Evolutionary conservation across 1,284 basidiomycete species (phyloP), one percentile per base, ranked within the genome.

Genomic region (Spongiforma sp.): DNA sequence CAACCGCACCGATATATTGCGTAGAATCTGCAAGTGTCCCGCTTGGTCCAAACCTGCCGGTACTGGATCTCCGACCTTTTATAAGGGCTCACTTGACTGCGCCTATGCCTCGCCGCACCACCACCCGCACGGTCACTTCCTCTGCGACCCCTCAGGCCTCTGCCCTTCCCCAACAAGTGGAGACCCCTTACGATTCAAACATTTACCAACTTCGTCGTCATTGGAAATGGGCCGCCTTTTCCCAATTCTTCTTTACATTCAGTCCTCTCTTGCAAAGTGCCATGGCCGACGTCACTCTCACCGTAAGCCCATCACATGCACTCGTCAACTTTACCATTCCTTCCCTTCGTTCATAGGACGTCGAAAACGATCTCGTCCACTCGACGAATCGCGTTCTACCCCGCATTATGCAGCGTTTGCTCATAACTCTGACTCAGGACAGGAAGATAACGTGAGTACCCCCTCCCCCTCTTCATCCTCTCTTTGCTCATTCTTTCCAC

Each of bases 221-320:
- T 63, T 93, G 92, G 91, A 92, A 91, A 81, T 94, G 92, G 92
- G 93, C 92, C 15, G 89, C 89, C 30, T 89, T 93, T 75, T 85
- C 86, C 77, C 91, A 94, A 75, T 93, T 93, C 82, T 89, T 91
- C 81, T 88, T 83, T 73, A 93, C 90, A 30, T 94, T 93, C 78
- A 81, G 83, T 60, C 81, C 82, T 54, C 79, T 94, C 62, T 83
- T 93, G n/a, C n/a, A n/a, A n/a, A n/a, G n/a, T 68, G 79, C 84
- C 61, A 84, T 89, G 80, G 79, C 83, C 65, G 89, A 91, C 73
- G 83, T 93, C 61, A 79, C 86, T 59, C 75, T 93, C 61, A 73
- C 79, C 68, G 89, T 92, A 75, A 75, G 90, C 83, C 56, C 59
- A 17, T 57, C 28, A 4, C 57, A 63, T 15, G 3, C 26, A 8